Evolutionary conservation across 768 basidiomycete species (phyloP), one percentile per base, ranked within the genome.

Genomic region (Suillus sp.): DNA sequence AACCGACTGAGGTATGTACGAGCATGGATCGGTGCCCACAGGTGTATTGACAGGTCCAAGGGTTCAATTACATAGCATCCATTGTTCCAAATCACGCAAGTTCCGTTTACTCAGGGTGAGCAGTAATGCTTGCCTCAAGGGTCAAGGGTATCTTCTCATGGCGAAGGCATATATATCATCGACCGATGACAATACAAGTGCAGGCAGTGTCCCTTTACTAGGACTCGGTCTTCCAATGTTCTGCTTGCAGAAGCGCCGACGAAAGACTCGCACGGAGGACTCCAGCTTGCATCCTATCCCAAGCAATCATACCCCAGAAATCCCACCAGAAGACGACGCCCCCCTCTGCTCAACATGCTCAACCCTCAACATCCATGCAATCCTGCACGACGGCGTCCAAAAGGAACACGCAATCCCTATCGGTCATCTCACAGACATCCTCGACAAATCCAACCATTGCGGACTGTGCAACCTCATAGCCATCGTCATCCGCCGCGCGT

Each of bases 321-420:
- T 20, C 6, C 30, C 53, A 55, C 22, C 35, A 37, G 34, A 22
- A 37, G 2, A 56, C 22, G 55, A 56, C 22, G 35, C 35, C 9
- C 20, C 62, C 34, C 40, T 62, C 25, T 64, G 63, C 30, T 37
- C 62, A 34, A 64, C 48, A n/a, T 64, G 63, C 50, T 45, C 62
- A n/a, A 4, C 60, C 18, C 37, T 63, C 34, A 4, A 63, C 25
- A 32, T 64, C 60, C 60, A 20, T 13, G 14, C 18, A 20, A 53
- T 63, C 38, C 38, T 64, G 5, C 50, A 61, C 3, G 34, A 64
- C 18, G 61, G 63, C 10, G 8, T 63, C 32, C 50, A 14, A 22
- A 11, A 50, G 48, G 30, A 63, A 35, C 16, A 25, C 42, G 38
- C 45, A 38, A 18, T 43, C 16, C 37, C n/a, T 9, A 37, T 63